Percentiles rank a stretch among this genome's conserved stretches.
Conservation (phyloP, 768 basidiomycete species). For the Tylopilus sp. region DNA sequence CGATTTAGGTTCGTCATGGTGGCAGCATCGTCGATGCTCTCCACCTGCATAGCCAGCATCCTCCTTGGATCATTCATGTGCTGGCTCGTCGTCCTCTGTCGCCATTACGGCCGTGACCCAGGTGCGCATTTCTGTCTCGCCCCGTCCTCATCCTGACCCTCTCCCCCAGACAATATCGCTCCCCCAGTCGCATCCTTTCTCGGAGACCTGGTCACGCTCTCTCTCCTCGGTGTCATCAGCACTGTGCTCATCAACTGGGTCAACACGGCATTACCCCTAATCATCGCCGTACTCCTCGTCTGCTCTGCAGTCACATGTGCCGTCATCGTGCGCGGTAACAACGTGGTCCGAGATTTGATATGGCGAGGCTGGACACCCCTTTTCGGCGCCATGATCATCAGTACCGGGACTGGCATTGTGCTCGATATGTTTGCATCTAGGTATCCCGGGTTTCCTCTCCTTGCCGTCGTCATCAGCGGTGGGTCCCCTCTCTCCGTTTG, state of each 20-base stretch:
- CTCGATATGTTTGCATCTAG: slow-evolving; percentile 85
- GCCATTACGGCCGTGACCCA: slow-evolving; percentile 76
- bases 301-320: slow-evolving; percentile 50
- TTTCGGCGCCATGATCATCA: slow-evolving; percentile 86
- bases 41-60: slow-evolving; percentile 73
- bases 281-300: slow-evolving; percentile 47
- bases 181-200: slow-evolving; percentile 91
- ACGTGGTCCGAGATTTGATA: slow-evolving; percentile 66
- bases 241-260: slow-evolving; percentile 65
- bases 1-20: slow-evolving; percentile 67
- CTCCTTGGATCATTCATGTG: slow-evolving; percentile 94
- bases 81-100: slow-evolving; percentile 71
- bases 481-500: slow-evolving; percentile 23
- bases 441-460: slow-evolving; percentile 83
- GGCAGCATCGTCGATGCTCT: slow-evolving; percentile 72
- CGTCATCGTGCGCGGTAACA: slow-evolving; percentile 60
- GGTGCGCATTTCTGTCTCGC: slow-evolving; percentile 42
- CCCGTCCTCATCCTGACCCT: neutral
- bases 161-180: slow-evolving; percentile 80
- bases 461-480: slow-evolving; percentile 89
- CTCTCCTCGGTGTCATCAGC: slow-evolving; percentile 74
- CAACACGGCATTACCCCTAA: slow-evolving; percentile 60
- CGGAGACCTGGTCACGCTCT: slow-evolving; percentile 88
- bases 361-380: slow-evolving; percentile 88
- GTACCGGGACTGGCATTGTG: slow-evolving; percentile 85